phyloP scores from a whole-genome alignment of 2,329 filamentous ascomycete species.

The Trichoderma sp. region DNA sequence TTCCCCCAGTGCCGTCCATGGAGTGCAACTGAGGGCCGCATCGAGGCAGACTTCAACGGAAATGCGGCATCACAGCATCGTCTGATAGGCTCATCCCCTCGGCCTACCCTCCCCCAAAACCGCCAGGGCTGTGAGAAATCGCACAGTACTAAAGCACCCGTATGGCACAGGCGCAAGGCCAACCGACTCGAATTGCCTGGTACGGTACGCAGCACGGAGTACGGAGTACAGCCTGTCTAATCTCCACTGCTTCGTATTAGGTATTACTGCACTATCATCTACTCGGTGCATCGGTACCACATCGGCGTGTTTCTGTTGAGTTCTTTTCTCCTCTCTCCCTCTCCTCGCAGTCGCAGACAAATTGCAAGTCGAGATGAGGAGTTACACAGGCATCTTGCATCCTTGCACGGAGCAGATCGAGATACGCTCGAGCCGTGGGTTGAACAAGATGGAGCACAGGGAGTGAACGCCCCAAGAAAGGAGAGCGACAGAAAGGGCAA shows the following conservation, averaged over 20 bases:
- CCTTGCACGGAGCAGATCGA: constrained; percentile 11
- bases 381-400: not conserved
- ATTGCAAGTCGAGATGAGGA: not conserved
- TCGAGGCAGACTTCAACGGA: not conserved
- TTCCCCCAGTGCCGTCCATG: not conserved
- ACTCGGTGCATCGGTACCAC: not conserved
- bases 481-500: not conserved
- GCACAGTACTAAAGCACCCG: not conserved
- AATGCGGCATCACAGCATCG: constrained; percentile 7
- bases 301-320: not conserved
- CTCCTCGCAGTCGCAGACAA: not conserved
- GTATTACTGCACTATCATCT: not conserved
- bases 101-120: not conserved
- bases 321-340: not conserved
- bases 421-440: constrained; percentile 9
- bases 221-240: not conserved
- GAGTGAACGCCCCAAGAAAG: not conserved
- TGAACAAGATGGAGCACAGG: not conserved
- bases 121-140: not conserved
- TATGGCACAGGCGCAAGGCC: not conserved
- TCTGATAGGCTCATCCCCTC: constrained; percentile 8
- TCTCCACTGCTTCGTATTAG: constrained; percentile 2
- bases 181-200: not conserved
- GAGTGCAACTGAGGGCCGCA: not conserved
- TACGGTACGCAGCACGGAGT: not conserved